Percentiles rank a stretch among this genome's conserved stretches.
Conservation (phyloP, 1,284 basidiomycete species). For the Apiotrichum veenhuisii region DNA sequence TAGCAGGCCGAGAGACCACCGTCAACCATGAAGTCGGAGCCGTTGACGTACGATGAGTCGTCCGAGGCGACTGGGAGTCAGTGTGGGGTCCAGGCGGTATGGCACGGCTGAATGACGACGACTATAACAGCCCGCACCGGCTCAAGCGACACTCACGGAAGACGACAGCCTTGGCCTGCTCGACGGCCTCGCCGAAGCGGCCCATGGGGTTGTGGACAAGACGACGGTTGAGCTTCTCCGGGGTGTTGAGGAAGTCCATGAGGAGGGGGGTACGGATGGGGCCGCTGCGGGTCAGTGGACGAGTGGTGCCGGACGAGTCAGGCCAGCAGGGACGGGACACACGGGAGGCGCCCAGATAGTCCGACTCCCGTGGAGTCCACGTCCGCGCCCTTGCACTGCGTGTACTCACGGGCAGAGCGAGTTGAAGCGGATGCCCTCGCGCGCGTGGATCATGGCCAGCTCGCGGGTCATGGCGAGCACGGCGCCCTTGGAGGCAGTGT, state of each 20-base stretch:
- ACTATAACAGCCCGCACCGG: not conserved
- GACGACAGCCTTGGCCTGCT: constrained; percentile 84
- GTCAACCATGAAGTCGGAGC: constrained; percentile 88
- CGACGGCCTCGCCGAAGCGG: constrained; percentile 91
- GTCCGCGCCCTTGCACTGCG: no score
- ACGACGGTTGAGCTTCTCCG: constrained; percentile 87
- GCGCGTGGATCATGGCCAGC: constrained; percentile 92
- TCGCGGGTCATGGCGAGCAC: constrained; percentile 98
- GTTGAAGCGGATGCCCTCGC: constrained; percentile 93
- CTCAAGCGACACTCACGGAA: constrained; percentile 63
- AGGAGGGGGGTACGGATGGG: constrained; percentile 88
- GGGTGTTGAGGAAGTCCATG: constrained; percentile 97
- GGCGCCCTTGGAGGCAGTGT: constrained; percentile 64
- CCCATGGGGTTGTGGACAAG: constrained; percentile 93
- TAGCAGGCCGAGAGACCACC: constrained; percentile 86
- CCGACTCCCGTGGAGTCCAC: no score
- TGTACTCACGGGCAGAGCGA: constrained; percentile 82
- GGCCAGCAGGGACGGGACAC: no score
- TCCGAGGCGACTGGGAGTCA: constrained; percentile 49
- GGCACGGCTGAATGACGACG: no score
- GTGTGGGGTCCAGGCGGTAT: no score
- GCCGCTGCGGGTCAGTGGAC: constrained; percentile 59
- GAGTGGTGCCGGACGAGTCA: no score
- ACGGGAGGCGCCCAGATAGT: no score
- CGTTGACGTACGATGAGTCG: constrained; percentile 59